A percentile compares a stretch with the other conserved stretches of the same genome.
Conservation (phyloP, 169 alveolate genomes). For the Cryptosporidium andersoni region DNA sequence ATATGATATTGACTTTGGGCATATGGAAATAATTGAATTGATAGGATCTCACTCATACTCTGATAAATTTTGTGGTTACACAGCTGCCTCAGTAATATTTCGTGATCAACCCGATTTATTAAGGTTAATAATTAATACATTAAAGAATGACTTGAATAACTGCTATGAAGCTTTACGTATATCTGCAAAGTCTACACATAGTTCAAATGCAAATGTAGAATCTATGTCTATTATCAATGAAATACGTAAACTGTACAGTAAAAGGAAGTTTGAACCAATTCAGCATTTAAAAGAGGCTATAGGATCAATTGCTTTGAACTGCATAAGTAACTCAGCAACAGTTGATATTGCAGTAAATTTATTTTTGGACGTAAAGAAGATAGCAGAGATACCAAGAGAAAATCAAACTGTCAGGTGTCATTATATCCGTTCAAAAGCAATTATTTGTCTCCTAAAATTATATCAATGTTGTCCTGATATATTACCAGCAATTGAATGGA, state of each 20-base stretch:
- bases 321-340: slow-evolving; percentile 43
- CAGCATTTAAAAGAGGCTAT: too few relatives aligned
- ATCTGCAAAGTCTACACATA: neutral
- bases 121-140: slow-evolving; percentile 51
- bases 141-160: slow-evolving; percentile 38
- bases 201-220: neutral
- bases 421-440: slow-evolving; percentile 49
- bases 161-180: slow-evolving; percentile 10
- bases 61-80: slow-evolving; percentile 41
- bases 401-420: slow-evolving; percentile 17
- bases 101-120: slow-evolving; percentile 16
- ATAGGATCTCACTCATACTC: slow-evolving; percentile 13
- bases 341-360: slow-evolving; percentile 56
- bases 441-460: slow-evolving; percentile 42
- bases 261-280: neutral
- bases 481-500: slow-evolving; percentile 38
- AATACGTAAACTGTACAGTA: neutral
- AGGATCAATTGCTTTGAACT: slow-evolving; percentile 39
- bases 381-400: slow-evolving; percentile 32
- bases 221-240: slow-evolving; percentile 3
- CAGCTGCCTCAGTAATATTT: slow-evolving; percentile 49
- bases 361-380: slow-evolving; percentile 28
- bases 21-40: slow-evolving; percentile 45
- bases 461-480: slow-evolving; percentile 65
- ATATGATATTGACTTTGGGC: slow-evolving; percentile 45